Base-by-base conservation (phyloP, 2,329 filamentous ascomycete species). In the Ophiostoma fasciatum region DNA sequence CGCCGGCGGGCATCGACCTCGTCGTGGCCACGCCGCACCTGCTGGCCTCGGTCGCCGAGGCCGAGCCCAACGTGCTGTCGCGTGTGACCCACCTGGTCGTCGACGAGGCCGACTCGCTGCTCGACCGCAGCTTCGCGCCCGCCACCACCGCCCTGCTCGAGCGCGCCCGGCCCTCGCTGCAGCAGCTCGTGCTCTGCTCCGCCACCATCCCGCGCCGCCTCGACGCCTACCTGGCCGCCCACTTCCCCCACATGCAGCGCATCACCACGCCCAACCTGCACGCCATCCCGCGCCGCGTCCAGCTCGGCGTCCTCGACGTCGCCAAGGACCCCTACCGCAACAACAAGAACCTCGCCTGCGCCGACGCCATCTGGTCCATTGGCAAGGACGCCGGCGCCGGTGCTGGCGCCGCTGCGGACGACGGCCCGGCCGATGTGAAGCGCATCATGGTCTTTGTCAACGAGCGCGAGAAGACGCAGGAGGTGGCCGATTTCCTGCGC, bases 261-360 rank as follows among this genome's bases (percentile, higher is more conserved):
- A 76, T 98, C 43, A 88, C 88, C 1, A 98, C 90, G 0, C 90
- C 90, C 0, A 94, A 96, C 51, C 69, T 98, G 1, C 90, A 98
- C 58, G 85, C 90, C 40, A 94, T 98, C 47, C 90, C 90, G 3
- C 78, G 90, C 28, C 78, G 90, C 46, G 87, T 98, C 1, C 88
- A 96, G 54, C 74, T 98, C 5, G 85, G 84, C 39, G 84, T 96
- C 25, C 75, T 98, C 20, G 87, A 98, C 50, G 81, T 92, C 12
- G 78, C 88, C 45, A 83, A 81, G 47, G 78, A 92, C n/a, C 87
- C 87, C 0, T 98, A 94, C 61, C 77, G 77, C 43, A 85, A 90
- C 50, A 94, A 94, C 64, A 90, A 92, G 57, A 71, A 79, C 48
- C 71, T 98, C 5, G 92, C 90, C 10, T 96, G 88, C 54, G 90